These are phyloP conservation scores for Sporisorium graminicola DNA, from an alignment of 1,284 basidiomycete genomes.

Conservation along the genomic window DNA sequence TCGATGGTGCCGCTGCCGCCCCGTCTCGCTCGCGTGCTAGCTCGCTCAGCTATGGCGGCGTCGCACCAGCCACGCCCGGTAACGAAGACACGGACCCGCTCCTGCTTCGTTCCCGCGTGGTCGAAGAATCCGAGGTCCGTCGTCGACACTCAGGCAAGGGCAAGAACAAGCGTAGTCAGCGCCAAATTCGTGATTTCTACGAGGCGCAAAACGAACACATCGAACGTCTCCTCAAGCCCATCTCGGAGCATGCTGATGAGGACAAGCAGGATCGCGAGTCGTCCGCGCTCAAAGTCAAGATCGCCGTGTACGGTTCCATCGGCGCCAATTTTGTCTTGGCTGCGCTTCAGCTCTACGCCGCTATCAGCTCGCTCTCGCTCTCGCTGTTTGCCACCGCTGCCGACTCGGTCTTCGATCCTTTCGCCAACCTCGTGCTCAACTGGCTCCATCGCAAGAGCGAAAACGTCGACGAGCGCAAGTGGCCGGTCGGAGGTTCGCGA, in stretches of 20 bases:
- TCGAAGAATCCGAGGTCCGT: conserved; percentile 70
- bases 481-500: conserved; percentile 90
- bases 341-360: conserved; percentile 76
- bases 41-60: conserved; percentile 34
- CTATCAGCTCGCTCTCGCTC: conserved; percentile 84
- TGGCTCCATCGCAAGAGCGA: conserved; percentile 82
- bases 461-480: conserved; percentile 82
- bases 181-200: conserved; percentile 79
- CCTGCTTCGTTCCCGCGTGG: conserved; percentile 69
- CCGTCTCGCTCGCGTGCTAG: conserved; percentile 41
- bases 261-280: conserved; percentile 77
- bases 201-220: conserved; percentile 89
- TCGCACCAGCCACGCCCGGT: conserved; percentile 21
- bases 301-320: conserved; percentile 87
- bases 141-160: conserved; percentile 68
- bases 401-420: conserved; percentile 88
- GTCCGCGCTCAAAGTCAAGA: conserved; percentile 75
- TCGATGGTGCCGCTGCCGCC: not conserved
- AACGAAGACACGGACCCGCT: conserved; percentile 70
- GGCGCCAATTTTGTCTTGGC: conserved; percentile 76
- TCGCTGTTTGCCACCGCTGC: conserved; percentile 90
- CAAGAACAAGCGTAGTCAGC: conserved; percentile 67
- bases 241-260: conserved; percentile 84
- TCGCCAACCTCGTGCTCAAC: conserved; percentile 87
- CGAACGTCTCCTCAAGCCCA: conserved; percentile 83